Base-by-base conservation (phyloP, 345 rosid genomes). In the Ceriops tagal region DNA sequence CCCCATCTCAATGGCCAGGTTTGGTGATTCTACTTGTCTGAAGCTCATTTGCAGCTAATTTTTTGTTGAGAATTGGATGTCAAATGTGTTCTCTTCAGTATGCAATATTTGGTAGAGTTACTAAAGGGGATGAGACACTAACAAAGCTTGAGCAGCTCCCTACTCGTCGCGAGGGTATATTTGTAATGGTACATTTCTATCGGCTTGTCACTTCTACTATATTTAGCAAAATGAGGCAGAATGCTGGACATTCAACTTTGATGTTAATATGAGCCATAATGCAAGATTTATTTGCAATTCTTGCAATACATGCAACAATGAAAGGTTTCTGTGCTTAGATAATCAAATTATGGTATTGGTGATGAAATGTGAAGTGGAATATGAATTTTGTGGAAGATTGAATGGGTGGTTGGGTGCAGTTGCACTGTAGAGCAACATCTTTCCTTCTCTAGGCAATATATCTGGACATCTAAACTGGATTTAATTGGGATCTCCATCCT, bases 1-100 rank as follows among this genome's bases (percentile, higher is more conserved):
- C 91, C 96, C 62, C 99, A 95, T 92, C 97, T 95, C 70, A 96
- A 95, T 83, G 80, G 85, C 66, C 47, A 88, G 88, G 99, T 95
- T 72, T 78, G 75, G 31, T 73, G 20, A 31, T 51, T 64, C 5
- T n/a, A 62, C 58, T 43, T 73, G 62, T 43, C 31, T 52, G 72
- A 66, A 58, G 47, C 65, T 22, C 8, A 53, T 30, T 71, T 64
- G 8, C n/a, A 59, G 15, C 2, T 67, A 34, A 7, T 63, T 69
- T 63, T 62, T 58, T 24, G 61, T 24, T 69, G 56, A 31, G 63
- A 62, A 35, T 78, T 19, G 65, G 47, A 62, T 4, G 27, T 71
- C 31, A 27, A 24, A 39, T 71, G 47, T 68, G 66, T 67, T 67
- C 66, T 64, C 55, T 75, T 68, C 86, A 93, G 99, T 95, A 95